These are phyloP conservation scores for Dillenia turbinata DNA, from an alignment of 164 flowering plant genomes.

Conservation along the genomic window DNA sequence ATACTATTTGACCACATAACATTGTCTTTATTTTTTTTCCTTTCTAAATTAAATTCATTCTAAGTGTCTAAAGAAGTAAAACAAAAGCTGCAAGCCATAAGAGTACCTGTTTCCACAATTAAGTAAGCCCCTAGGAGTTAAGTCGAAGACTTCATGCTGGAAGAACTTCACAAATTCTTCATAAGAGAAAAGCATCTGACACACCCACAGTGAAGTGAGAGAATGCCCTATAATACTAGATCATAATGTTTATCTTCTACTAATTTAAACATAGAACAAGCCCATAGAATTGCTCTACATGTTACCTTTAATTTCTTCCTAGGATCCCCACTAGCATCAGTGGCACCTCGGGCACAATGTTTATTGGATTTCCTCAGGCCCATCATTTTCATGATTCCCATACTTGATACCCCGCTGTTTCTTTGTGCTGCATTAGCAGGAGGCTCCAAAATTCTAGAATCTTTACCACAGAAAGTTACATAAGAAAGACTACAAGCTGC, in stretches of 20 bases:
- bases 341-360: conserved; percentile 23
- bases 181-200: conserved; percentile 79
- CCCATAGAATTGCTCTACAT: no score
- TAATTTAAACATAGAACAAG: no score
- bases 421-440: conserved; percentile 19
- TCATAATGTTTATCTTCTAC: no score
- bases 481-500: conserved; percentile 6
- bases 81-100: background rate
- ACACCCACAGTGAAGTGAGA: conserved; percentile 1
- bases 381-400: conserved; percentile 36
- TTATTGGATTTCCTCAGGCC: conserved; percentile 49
- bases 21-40: no score
- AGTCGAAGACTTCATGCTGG: conserved; percentile 42
- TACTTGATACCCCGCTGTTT: conserved; percentile 21
- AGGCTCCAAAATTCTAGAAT: conserved; percentile 20
- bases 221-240: no score
- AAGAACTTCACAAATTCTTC: conserved; percentile 71
- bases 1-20: no score
- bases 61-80: no score
- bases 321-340: conserved; percentile 19
- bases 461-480: conserved; percentile 26
- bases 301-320: conserved; percentile 50
- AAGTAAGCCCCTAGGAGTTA: conserved; percentile 76
- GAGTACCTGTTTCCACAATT: conserved; percentile 89
- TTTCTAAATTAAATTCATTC: no score